phyloP scores from a whole-genome alignment of 73 alveolate species.

The Paraurostyla sp. region DNA sequence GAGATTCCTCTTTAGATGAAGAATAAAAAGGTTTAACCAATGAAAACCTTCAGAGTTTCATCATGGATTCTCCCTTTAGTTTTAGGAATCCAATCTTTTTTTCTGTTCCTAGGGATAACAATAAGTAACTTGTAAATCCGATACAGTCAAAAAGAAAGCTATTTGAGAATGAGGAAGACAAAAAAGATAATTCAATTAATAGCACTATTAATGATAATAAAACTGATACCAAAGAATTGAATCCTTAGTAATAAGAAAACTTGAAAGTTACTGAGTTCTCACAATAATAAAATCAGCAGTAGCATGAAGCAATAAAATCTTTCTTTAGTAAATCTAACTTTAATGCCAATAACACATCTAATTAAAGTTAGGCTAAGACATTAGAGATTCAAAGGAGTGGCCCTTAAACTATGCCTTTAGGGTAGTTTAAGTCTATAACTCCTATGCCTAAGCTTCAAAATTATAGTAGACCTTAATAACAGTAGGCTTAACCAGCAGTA shows the following conservation, averaged over 20 bases:
- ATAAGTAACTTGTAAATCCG: neutral
- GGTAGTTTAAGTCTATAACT: constrained; percentile 33
- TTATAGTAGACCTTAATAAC: neutral
- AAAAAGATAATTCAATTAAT: neutral
- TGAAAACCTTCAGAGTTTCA: constrained; percentile 48
- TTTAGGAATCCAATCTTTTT: constrained; percentile 49
- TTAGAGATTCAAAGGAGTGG: no score
- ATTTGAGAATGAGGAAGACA: neutral
- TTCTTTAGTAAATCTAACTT: constrained; percentile 28
- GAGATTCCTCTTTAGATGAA: neutral
- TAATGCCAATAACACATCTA: neutral
- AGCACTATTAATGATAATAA: no score
- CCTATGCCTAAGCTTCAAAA: constrained; percentile 39
- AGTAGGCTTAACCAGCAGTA: neutral
- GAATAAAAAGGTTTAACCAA: neutral
- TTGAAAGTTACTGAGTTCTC: neutral
- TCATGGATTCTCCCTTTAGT: constrained; percentile 60
- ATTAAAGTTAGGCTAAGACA: neutral
- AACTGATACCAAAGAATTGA: neutral
- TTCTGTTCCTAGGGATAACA: constrained; percentile 53
- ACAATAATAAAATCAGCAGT: neutral
- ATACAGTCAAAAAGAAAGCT: neutral
- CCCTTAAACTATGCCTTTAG: neutral
- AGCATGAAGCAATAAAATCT: constrained; percentile 8
- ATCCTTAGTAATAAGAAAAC: no score